Percentiles rank a stretch among this genome's conserved stretches.
These are phyloP conservation scores for Candida oleophila DNA, from an alignment of 805 yeast genomes.

Conservation along the genomic window DNA sequence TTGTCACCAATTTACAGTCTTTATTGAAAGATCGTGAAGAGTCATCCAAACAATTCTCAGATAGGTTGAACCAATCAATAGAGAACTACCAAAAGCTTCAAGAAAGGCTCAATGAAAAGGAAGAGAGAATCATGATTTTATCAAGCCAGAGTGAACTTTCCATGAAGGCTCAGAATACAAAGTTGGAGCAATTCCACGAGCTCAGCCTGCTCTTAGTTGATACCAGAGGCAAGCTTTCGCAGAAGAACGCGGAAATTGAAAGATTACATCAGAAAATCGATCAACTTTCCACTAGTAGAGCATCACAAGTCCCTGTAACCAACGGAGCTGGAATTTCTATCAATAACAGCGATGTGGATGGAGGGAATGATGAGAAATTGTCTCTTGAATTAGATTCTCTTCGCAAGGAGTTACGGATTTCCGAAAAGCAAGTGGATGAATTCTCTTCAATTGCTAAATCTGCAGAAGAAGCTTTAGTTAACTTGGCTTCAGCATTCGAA, in stretches of 20 bases:
- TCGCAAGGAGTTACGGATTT: slow-evolving; percentile 52
- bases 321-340: slow-evolving; percentile 1
- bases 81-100: slow-evolving; percentile 45
- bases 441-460: slow-evolving; percentile 62
- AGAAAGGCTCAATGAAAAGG: slow-evolving; percentile 50
- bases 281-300: slow-evolving; percentile 4
- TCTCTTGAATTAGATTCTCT: slow-evolving; percentile 44
- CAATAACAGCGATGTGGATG: slow-evolving; percentile 4
- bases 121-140: slow-evolving; percentile 49
- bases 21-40: slow-evolving; percentile 61
- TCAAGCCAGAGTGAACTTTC: slow-evolving; percentile 58
- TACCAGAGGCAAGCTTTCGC: slow-evolving; percentile 40
- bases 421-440: slow-evolving; percentile 59
- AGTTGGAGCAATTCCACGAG: slow-evolving; percentile 55
- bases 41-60: slow-evolving; percentile 47
- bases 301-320: neutral
- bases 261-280: slow-evolving; percentile 36
- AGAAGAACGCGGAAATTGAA: slow-evolving; percentile 40
- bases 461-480: slow-evolving; percentile 62
- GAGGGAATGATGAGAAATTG: slow-evolving; percentile 9
- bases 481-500: slow-evolving; percentile 55
- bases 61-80: slow-evolving; percentile 48
- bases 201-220: slow-evolving; percentile 45
- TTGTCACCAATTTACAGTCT: slow-evolving; percentile 60
- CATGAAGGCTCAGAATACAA: slow-evolving; percentile 52